phyloP scores from a whole-genome alignment of 2,329 filamentous ascomycete genomes.

The Cladosporium cucumerinum region DNA sequence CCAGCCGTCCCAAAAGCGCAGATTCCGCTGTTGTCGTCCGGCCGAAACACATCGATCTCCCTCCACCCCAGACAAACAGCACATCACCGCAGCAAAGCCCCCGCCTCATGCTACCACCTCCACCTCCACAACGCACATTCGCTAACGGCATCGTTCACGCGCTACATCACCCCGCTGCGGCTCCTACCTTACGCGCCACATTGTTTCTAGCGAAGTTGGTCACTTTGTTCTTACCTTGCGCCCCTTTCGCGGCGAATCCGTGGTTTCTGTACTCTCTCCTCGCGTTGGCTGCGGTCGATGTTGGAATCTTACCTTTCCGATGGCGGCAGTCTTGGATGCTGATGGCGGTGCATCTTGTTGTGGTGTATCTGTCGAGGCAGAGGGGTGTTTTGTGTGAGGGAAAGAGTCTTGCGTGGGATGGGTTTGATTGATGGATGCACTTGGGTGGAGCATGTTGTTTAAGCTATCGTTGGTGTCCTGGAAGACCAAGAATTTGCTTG shows the following conservation, averaged over 20 bases:
- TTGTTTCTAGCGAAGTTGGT: constrained; percentile 68
- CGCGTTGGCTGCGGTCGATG: constrained; percentile 64
- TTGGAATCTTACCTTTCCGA: constrained; percentile 39
- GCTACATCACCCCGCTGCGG: background rate
- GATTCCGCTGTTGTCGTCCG: constrained; percentile 16
- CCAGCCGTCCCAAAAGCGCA: background rate
- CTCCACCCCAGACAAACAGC: constrained; percentile 6
- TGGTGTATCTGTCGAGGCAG: constrained; percentile 22
- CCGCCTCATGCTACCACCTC: constrained; percentile 37
- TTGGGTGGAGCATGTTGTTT: background rate
- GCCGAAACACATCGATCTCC: constrained; percentile 21
- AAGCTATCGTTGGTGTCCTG: background rate
- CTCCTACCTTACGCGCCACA: constrained; percentile 47
- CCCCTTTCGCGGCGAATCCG: constrained; percentile 65
- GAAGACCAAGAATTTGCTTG: background rate
- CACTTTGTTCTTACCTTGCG: constrained; percentile 65
- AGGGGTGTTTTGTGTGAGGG: constrained; percentile 3
- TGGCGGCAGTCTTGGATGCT: constrained; percentile 41
- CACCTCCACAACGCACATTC: constrained; percentile 24
- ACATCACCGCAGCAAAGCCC: constrained; percentile 27
- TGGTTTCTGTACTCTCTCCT: constrained; percentile 66
- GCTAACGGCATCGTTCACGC: background rate
- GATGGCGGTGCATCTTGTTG: constrained; percentile 46
- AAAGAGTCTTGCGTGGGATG: constrained; percentile 3
- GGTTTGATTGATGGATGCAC: background rate